Base-by-base conservation (phyloP, 371 early-diverging fungal species). In the Lichtheimia ornata region DNA sequence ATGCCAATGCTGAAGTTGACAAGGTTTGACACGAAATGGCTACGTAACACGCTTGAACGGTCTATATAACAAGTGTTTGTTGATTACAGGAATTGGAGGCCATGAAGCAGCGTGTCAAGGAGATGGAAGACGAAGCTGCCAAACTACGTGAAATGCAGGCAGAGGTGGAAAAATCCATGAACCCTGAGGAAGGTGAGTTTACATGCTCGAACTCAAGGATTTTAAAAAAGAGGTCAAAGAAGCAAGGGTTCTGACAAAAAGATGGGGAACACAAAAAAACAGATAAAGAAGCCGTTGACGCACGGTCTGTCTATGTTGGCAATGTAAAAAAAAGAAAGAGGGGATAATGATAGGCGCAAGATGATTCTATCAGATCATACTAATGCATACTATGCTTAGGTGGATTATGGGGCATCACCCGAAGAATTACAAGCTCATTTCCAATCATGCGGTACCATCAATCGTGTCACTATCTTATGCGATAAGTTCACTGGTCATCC, bases 401-500 rank as follows among this genome's bases (percentile, higher is more conserved):
- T 98, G 18, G 99, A 99, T 71, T 99, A 97, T 79, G 84, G 84
- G 27, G 81, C 96, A 24, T 94, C 97, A 44, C 97, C 98, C 24
- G 97, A 98, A 72, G 96, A 97, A 70, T 83, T 99, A 43, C 97
- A 98, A 77, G 90, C 91, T 22, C 97, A 95, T 66, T 99, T 99
- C 70, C 92, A 94, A 73, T 86, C 94, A 9, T 96, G 97, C 72
- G 99, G 99, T n/a, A 88, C 91, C 20, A 97, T 98, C 66, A 97
- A 97, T 77, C 86, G 99, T 43, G 94, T 97, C 14, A 97, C 98
- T 13, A 97, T 97, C 67, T 73, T 95, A 40, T 93, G 94, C 69
- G 94, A 98, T 76, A 96, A 96, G 74, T 94, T 79, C 70, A 95
- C 95, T 14, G 96, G 96, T 5, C 94, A 95, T 67, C 99, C 99